phyloP scores from a whole-genome alignment of 208 protist genomes.

The Crithidia sp. region DNA sequence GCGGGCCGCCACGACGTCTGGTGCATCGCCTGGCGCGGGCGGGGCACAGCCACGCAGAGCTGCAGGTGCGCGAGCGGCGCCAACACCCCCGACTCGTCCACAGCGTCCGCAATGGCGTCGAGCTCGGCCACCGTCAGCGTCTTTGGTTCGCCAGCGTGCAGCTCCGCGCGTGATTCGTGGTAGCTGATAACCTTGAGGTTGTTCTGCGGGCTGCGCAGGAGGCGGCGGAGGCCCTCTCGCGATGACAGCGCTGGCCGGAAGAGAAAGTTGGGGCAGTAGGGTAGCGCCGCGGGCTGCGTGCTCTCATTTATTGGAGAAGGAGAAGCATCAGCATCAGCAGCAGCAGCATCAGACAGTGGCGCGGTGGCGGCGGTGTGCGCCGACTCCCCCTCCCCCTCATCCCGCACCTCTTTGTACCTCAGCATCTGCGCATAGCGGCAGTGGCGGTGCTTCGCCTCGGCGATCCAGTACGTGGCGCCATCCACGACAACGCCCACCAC shows the following conservation, averaged over 20 bases:
- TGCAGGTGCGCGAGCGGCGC: slow-evolving; percentile 51
- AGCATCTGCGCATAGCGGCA: slow-evolving; percentile 77
- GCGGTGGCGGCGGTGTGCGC: background rate
- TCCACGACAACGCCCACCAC: slow-evolving; percentile 67
- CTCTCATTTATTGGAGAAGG: background rate
- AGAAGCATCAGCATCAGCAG: background rate
- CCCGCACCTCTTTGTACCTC: slow-evolving; percentile 36
- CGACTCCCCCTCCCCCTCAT: slow-evolving; percentile 2
- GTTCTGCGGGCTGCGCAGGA: slow-evolving; percentile 43
- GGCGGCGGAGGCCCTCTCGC: slow-evolving; percentile 34
- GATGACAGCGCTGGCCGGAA: slow-evolving; percentile 43
- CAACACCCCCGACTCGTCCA: slow-evolving; percentile 49
- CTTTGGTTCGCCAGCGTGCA: slow-evolving; percentile 8
- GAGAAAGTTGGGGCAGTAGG: slow-evolving; percentile 71
- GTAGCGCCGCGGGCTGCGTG: too few relatives aligned
- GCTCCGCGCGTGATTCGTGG: slow-evolving; percentile 16
- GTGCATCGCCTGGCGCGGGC: background rate
- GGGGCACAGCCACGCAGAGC: slow-evolving; percentile 53
- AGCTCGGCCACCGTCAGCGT: slow-evolving; percentile 24
- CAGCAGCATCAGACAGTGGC: background rate
- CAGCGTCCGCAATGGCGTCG: slow-evolving; percentile 47
- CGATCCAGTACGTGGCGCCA: slow-evolving; percentile 41
- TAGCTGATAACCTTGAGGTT: slow-evolving; percentile 48
- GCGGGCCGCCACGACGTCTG: background rate
- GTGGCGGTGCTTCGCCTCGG: slow-evolving; percentile 47